phyloP scores from a whole-genome alignment of 768 basidiomycete genomes.

The Ramaria sp. region DNA sequence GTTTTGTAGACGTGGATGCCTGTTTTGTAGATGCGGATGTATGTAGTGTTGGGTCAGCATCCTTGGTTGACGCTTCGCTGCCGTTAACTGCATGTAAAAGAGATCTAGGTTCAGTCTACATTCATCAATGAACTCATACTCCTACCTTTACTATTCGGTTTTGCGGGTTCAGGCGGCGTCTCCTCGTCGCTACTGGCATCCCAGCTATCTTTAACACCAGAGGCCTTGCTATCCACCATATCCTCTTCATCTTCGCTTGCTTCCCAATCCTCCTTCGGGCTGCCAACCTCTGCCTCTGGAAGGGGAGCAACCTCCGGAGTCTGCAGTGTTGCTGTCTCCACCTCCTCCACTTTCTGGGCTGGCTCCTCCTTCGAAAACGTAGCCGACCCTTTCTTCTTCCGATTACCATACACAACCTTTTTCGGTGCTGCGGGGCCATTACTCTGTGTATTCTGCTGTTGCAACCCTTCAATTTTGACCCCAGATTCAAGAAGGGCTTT shows the following conservation, averaged over 20 bases:
- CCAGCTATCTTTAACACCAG: constrained; percentile 38
- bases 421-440: constrained; percentile 37
- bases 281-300: constrained; percentile 19
- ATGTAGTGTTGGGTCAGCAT: constrained; percentile 20
- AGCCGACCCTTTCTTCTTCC: constrained; percentile 59
- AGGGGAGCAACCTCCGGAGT: constrained; percentile 21
- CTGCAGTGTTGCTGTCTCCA: constrained; percentile 24
- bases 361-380: constrained; percentile 32
- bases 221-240: constrained; percentile 16
- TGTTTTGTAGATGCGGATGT: constrained; percentile 13
- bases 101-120: background rate
- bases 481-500: constrained; percentile 86
- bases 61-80: background rate
- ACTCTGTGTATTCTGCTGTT: constrained; percentile 31
- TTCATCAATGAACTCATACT: background rate
- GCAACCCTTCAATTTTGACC: constrained; percentile 82
- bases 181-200: constrained; percentile 54
- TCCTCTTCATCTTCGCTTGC: constrained; percentile 23
- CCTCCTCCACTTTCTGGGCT: constrained; percentile 32
- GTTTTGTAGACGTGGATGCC: constrained; percentile 11
- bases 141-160: background rate
- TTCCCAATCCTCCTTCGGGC: constrained; percentile 37
- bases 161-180: constrained; percentile 27
- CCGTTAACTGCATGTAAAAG: background rate
- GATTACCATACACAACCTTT: constrained; percentile 74